These are phyloP conservation scores for Hypomontagnella submonticulosa DNA, from an alignment of 495 filamentous ascomycete species.

Conservation along the genomic window DNA sequence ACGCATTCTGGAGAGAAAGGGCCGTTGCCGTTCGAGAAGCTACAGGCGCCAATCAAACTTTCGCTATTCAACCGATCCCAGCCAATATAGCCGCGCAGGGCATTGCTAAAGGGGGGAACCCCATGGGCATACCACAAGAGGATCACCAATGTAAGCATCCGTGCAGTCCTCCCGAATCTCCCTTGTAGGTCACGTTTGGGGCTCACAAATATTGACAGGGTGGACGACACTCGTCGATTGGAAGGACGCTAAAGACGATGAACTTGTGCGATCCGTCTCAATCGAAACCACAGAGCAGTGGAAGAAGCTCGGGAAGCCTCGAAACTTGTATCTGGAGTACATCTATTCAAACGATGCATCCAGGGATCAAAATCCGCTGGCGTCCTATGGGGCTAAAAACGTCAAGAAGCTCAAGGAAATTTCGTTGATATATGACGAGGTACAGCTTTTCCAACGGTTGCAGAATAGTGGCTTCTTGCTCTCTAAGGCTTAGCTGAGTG, in stretches of 20 bases:
- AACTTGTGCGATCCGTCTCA: constrained; percentile 15
- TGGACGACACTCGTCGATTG: constrained; percentile 42
- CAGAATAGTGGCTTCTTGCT: constrained; percentile 36
- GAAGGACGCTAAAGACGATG: constrained; percentile 30
- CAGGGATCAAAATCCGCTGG: constrained; percentile 36
- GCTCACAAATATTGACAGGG: constrained; percentile 12
- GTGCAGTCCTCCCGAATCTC: neutral
- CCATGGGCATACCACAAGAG: constrained; percentile 23
- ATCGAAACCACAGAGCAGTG: constrained; percentile 24
- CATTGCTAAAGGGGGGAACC: constrained; percentile 31
- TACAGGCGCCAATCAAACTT: constrained; percentile 45
- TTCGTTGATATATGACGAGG: constrained; percentile 29
- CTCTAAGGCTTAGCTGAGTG: neutral
- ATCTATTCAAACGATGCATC: constrained; percentile 22
- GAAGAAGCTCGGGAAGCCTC: constrained; percentile 14
- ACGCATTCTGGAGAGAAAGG: constrained; percentile 40
- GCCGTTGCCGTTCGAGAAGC: constrained; percentile 26
- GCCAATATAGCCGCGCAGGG: constrained; percentile 29
- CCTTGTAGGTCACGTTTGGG: neutral
- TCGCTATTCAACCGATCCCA: constrained; percentile 43
- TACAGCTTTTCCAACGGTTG: constrained; percentile 30
- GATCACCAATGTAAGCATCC: constrained; percentile 28
- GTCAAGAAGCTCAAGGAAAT: constrained; percentile 28
- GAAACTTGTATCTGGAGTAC: constrained; percentile 12
- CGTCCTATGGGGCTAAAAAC: constrained; percentile 35